phyloP scores from a whole-genome alignment of 2,329 filamentous ascomycete genomes.

The Shiraia sp. region DNA sequence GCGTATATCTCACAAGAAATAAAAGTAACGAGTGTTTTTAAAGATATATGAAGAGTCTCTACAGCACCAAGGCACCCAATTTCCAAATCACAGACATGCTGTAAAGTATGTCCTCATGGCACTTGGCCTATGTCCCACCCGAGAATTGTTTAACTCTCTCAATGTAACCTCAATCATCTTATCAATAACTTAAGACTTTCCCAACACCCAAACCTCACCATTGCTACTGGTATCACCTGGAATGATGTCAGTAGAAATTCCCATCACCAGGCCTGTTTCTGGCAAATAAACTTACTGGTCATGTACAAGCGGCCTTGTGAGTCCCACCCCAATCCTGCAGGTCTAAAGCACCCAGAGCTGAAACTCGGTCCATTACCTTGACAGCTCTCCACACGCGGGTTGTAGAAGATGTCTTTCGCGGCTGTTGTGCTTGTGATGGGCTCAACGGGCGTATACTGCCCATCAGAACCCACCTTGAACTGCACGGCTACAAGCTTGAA shows the following conservation, averaged over 20 bases:
- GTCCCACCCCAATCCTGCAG: conserved; percentile 60
- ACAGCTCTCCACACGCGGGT: conserved; percentile 57
- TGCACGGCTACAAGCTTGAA: conserved; percentile 55
- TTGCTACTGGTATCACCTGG: conserved; percentile 23
- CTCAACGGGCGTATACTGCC: conserved; percentile 46
- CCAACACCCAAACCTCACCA: conserved; percentile 38
- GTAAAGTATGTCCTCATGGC: too few species aligned
- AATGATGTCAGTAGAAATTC: conserved; percentile 56
- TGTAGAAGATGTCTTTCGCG: conserved; percentile 59
- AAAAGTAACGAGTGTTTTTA: too few species aligned
- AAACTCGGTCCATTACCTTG: conserved; percentile 45
- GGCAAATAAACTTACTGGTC: conserved; percentile 36
- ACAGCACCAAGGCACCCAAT: too few species aligned
- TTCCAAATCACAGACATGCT: too few species aligned
- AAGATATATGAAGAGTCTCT: too few species aligned
- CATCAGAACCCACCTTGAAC: conserved; percentile 47
- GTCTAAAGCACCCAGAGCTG: conserved; percentile 60
- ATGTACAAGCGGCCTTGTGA: conserved; percentile 60
- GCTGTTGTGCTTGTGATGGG: conserved; percentile 52
- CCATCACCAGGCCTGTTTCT: neutral
- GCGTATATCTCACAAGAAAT: too few species aligned
- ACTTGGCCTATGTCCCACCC: too few species aligned
- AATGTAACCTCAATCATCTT: neutral
- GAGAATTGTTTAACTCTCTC: too few species aligned
- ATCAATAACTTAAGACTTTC: conserved; percentile 21